Percentiles rank a stretch among this genome's conserved stretches.
Evolutionary conservation across 2,329 filamentous ascomycete genomes (phyloP).

Genomic region (Colletotrichum incanum): DNA sequence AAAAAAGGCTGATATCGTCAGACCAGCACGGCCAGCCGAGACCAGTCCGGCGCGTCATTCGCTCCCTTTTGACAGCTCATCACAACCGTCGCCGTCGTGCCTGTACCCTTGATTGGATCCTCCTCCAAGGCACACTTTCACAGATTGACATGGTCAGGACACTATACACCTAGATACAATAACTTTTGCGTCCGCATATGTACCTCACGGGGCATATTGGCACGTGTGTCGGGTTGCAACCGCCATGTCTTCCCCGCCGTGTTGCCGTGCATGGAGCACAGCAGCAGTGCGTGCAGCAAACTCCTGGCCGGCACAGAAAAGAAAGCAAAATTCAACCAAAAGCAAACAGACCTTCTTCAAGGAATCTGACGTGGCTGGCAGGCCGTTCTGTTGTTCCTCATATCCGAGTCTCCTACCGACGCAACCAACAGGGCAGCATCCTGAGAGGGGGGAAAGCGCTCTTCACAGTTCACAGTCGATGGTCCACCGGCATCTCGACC

Average conservation of each 20-base stretch:
- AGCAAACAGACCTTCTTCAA: not conserved
- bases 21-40: slow-evolving; percentile 37
- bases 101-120: slow-evolving; percentile 15
- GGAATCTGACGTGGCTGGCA: slow-evolving; percentile 8
- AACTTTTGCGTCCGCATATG: slow-evolving; percentile 1
- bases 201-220: not conserved
- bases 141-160: not conserved
- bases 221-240: slow-evolving; percentile 30
- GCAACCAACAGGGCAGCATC: slow-evolving; percentile 16
- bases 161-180: slow-evolving; percentile 8
- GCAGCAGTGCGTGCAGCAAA: slow-evolving; percentile 1
- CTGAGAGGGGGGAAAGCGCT: slow-evolving; percentile 4
- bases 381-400: slow-evolving; percentile 4
- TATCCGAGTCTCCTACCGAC: slow-evolving; percentile 19
- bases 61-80: slow-evolving; percentile 34
- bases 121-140: not conserved
- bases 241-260: slow-evolving; percentile 29
- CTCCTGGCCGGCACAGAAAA: slow-evolving; percentile 26
- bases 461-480: not conserved
- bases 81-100: not conserved
- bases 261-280: slow-evolving; percentile 1
- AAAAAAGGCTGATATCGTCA: slow-evolving; percentile 26
- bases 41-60: slow-evolving; percentile 37
- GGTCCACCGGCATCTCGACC: slow-evolving; percentile 19
- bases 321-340: slow-evolving; percentile 13